These are phyloP conservation scores for Exophiala aquamarina DNA, from an alignment of 2,329 filamentous ascomycete species.

Conservation along the genomic window DNA sequence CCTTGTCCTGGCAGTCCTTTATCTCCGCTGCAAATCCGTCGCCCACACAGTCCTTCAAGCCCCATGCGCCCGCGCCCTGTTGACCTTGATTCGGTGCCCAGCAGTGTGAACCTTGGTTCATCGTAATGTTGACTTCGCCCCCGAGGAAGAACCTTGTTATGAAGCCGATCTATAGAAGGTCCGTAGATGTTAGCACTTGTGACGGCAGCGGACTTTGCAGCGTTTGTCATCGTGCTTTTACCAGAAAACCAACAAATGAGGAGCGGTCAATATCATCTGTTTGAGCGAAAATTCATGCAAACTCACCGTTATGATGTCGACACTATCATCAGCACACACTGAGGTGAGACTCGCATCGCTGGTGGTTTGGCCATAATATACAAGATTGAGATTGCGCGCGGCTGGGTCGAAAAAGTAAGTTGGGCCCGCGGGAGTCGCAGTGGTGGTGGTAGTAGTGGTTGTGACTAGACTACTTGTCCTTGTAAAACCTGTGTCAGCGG, in stretches of 20 bases:
- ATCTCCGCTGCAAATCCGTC: constrained; percentile 23
- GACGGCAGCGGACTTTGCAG: no score
- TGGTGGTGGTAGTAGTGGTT: not conserved
- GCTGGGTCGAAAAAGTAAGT: constrained; percentile 18
- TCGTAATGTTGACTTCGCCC: constrained; percentile 28
- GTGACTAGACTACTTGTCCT: not conserved
- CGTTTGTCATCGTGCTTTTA: no score
- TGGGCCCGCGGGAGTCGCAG: not conserved
- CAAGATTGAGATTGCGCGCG: constrained; percentile 22
- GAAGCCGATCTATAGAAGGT: constrained; percentile 21
- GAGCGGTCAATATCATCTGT: no score
- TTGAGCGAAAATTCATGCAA: no score
- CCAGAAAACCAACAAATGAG: no score
- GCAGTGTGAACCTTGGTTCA: constrained; percentile 27
- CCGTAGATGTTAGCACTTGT: no score
- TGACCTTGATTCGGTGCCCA: constrained; percentile 22
- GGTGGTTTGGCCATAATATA: constrained; percentile 32
- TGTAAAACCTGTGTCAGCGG: not conserved
- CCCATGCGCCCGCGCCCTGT: constrained; percentile 26
- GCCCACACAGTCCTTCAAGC: constrained; percentile 27
- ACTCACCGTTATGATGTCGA: constrained; percentile 33
- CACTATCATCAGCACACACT: constrained; percentile 29
- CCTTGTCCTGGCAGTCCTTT: constrained; percentile 37
- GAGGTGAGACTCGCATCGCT: constrained; percentile 21
- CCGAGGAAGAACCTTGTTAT: constrained; percentile 24